phyloP scores from a whole-genome alignment of 2,329 filamentous ascomycete genomes.

The Penicillium sp. region DNA sequence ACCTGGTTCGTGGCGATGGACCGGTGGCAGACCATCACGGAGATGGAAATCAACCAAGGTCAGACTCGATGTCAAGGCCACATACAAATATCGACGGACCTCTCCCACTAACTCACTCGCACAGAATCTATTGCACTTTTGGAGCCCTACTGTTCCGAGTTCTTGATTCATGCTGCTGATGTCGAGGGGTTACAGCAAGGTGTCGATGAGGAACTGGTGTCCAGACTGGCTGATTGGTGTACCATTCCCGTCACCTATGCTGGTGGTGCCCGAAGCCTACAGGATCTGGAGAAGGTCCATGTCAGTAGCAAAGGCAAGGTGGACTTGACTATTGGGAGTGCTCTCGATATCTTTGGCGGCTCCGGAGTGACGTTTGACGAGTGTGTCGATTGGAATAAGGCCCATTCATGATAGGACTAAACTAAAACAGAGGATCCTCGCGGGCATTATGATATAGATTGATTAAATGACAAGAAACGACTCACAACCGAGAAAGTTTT shows the following conservation, averaged over 20 bases:
- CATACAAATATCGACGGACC: neutral
- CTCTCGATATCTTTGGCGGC: constrained; percentile 93
- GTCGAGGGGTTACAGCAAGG: constrained; percentile 92
- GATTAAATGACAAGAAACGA: neutral
- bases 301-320: constrained; percentile 75
- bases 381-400: constrained; percentile 81
- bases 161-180: constrained; percentile 95
- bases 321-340: constrained; percentile 94
- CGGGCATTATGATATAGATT: neutral
- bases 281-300: constrained; percentile 82
- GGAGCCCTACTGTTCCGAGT: constrained; percentile 93
- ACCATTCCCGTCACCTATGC: constrained; percentile 94
- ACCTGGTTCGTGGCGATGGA: constrained; percentile 98
- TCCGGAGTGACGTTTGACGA: constrained; percentile 83
- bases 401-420: constrained; percentile 65
- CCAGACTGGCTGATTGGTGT: constrained; percentile 78
- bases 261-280: constrained; percentile 80
- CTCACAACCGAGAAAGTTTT: neutral
- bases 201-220: constrained; percentile 82
- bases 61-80: constrained; percentile 20
- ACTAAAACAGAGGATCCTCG: constrained; percentile 24
- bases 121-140: constrained; percentile 76
- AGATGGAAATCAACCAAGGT: constrained; percentile 92
- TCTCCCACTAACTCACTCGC: neutral
- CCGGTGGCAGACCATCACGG: constrained; percentile 97